Evolutionary conservation across 306 rosid species (phyloP).

Genomic region (Corylus avellana): DNA sequence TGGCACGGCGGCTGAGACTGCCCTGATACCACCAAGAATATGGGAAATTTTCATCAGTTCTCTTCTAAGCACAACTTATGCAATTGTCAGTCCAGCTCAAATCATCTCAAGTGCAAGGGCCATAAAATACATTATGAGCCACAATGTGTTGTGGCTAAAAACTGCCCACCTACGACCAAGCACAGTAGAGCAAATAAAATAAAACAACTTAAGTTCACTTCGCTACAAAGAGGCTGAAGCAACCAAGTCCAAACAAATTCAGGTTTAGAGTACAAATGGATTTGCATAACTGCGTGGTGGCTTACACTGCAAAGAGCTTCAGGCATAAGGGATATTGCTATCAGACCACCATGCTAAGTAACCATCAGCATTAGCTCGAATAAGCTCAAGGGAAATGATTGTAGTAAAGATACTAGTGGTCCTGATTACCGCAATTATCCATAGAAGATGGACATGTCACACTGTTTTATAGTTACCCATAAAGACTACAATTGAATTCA

Average conservation of each 20-base stretch:
- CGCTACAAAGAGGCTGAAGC: background rate
- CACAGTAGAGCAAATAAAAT: background rate
- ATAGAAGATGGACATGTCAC: conserved; percentile 33
- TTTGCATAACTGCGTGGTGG: conserved; percentile 29
- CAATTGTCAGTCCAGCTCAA: conserved; percentile 22
- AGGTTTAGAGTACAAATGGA: conserved; percentile 16
- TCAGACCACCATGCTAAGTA: conserved; percentile 32
- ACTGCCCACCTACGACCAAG: background rate
- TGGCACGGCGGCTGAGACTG: conserved; percentile 99
- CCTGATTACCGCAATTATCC: conserved; percentile 30
- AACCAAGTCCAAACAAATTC: background rate
- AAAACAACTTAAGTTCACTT: background rate
- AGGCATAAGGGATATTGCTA: conserved; percentile 31
- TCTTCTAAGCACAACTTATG: conserved; percentile 21
- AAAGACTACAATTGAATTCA: conserved; percentile 19
- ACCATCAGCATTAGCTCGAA: conserved; percentile 35
- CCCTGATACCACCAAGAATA: conserved; percentile 74
- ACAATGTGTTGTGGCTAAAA: conserved; percentile 27
- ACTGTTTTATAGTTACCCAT: conserved; percentile 15
- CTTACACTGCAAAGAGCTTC: conserved; percentile 35
- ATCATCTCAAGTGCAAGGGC: conserved; percentile 25
- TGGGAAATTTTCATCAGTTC: conserved; percentile 47
- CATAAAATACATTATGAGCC: conserved; percentile 26
- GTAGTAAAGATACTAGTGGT: conserved; percentile 33
- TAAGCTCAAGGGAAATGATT: conserved; percentile 23